Evolutionary conservation across 352 stramenopile species (phyloP).

Genomic region (Globisporangium abappressorium): DNA sequence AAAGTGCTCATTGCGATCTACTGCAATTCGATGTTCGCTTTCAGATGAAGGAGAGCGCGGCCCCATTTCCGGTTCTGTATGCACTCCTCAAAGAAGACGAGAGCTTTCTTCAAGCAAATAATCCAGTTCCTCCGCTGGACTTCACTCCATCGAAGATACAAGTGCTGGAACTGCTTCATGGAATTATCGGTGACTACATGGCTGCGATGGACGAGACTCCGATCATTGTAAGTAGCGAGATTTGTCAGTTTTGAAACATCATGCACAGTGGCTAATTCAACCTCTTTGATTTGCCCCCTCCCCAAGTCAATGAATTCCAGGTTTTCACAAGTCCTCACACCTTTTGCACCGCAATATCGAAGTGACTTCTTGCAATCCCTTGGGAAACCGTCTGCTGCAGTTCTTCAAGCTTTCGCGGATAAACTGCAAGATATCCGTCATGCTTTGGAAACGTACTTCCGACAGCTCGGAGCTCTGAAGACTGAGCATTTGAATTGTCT

Average conservation of each 20-base stretch:
- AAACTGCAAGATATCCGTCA: constrained; percentile 26
- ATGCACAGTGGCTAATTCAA: neutral
- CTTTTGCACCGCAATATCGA: constrained; percentile 31
- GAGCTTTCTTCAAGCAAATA: constrained; percentile 20
- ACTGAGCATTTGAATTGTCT: constrained; percentile 35
- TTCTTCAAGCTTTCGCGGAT: constrained; percentile 20
- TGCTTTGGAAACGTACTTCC: constrained; percentile 30
- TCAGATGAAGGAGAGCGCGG: neutral
- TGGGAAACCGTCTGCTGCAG: constrained; percentile 26
- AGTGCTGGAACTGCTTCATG: constrained; percentile 42
- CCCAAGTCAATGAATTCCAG: constrained; percentile 23
- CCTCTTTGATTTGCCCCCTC: neutral
- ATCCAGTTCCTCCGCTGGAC: neutral
- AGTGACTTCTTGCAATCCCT: constrained; percentile 23
- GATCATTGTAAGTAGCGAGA: constrained; percentile 26
- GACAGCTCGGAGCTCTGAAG: constrained; percentile 28
- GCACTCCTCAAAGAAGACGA: constrained; percentile 19
- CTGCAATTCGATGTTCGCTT: constrained; percentile 3
- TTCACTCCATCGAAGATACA: constrained; percentile 27
- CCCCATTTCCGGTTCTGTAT: constrained; percentile 24
- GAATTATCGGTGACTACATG: constrained; percentile 42
- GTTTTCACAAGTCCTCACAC: constrained; percentile 35
- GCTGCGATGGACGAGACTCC: constrained; percentile 38
- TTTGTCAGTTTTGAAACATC: too few species aligned
- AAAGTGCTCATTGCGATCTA: neutral